Evolutionary conservation across 2,329 filamentous ascomycete genomes (phyloP).

Genomic region (Anthostomella pinea): DNA sequence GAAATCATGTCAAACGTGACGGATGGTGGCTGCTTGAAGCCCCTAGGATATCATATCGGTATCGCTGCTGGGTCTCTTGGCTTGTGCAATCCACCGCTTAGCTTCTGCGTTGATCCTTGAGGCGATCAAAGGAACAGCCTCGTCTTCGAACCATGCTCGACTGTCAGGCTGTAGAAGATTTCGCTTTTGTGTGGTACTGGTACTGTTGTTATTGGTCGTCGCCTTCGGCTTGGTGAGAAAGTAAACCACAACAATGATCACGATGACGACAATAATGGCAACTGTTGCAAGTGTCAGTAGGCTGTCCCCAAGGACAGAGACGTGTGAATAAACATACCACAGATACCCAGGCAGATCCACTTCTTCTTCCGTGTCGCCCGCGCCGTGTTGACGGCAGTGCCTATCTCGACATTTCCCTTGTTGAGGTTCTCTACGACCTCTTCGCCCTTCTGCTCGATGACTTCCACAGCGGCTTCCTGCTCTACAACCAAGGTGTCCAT

Average conservation of each 20-base stretch:
- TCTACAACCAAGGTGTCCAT: conserved; percentile 82
- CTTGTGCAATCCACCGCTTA: conserved; percentile 15
- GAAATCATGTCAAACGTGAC: not conserved
- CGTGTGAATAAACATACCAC: conserved; percentile 42
- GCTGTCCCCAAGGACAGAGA: not conserved
- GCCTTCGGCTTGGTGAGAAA: conserved; percentile 18
- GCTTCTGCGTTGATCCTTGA: conserved; percentile 23
- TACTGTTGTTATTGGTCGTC: conserved; percentile 2
- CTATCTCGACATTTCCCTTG: conserved; percentile 81
- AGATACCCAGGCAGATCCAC: conserved; percentile 88
- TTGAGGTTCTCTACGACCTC: conserved; percentile 81
- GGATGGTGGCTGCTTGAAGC: not conserved
- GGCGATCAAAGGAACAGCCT: conserved; percentile 19
- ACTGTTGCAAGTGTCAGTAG: conserved; percentile 39
- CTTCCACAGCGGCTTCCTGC: conserved; percentile 75
- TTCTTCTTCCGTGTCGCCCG: conserved; percentile 84
- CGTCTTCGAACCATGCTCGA: conserved; percentile 16
- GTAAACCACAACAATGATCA: conserved; percentile 42
- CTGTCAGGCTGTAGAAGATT: conserved; percentile 19
- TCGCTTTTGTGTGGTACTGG: conserved; percentile 15
- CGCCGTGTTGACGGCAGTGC: conserved; percentile 77
- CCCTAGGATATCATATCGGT: conserved; percentile 11
- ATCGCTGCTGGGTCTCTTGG: not conserved
- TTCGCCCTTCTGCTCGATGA: conserved; percentile 84
- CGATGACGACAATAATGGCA: conserved; percentile 50